Evolutionary conservation across 306 rosid genomes (phyloP).

Genomic region (barrel medic (Medicago truncatula)): MtrunA17r5.0-ANR NC_053046.1:4235501-4236000

Average conservation of each 20-base stretch:
- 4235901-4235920: no score
- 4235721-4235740: constrained; percentile 41
- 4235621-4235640: constrained; percentile 40
- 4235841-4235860: constrained; percentile 44
- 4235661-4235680: constrained; percentile 45
- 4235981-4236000: no score
- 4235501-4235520: constrained; percentile 99
- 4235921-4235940: no score
- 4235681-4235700: constrained; percentile 40
- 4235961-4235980: no score
- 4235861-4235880: constrained; percentile 41
- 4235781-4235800: constrained; percentile 32
- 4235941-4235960: no score
- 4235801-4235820: constrained; percentile 42
- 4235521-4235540: constrained; percentile 99
- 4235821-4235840: constrained; percentile 47
- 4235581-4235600: constrained; percentile 23
- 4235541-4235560: constrained; percentile 97
- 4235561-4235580: constrained; percentile 6
- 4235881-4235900: constrained; percentile 39
- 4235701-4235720: constrained; percentile 37
- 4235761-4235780: constrained; percentile 22
- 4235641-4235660: constrained; percentile 28
- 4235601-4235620: neutral
- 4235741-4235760: constrained; percentile 49